phyloP scores from a whole-genome alignment of 1,139 yeast species.

The Wickerhamiella infanticola region DNA sequence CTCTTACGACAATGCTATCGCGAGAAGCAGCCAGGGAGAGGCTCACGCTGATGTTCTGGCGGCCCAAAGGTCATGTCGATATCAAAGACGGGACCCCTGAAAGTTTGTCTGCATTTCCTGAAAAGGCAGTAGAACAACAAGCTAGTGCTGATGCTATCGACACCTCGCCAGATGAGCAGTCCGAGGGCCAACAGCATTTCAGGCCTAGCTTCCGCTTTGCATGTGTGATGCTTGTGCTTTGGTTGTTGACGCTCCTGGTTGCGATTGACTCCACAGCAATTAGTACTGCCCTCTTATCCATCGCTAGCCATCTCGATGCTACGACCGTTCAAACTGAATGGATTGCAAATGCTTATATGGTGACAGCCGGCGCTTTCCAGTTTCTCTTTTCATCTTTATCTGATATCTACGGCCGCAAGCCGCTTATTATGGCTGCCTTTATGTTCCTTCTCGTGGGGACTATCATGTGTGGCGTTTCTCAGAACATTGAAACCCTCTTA shows the following conservation, averaged over 20 bases:
- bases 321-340: constrained; percentile 19
- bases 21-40: neutral
- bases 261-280: constrained; percentile 20
- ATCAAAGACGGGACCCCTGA: no score
- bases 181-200: constrained; percentile 5
- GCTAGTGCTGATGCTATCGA: neutral
- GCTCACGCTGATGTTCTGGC: neutral
- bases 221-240: constrained; percentile 1
- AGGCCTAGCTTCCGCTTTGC: neutral
- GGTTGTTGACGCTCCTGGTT: constrained; percentile 12
- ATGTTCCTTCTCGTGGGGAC: constrained; percentile 25
- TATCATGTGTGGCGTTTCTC: constrained; percentile 41
- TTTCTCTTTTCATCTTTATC: constrained; percentile 19
- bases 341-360: constrained; percentile 19
- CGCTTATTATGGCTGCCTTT: constrained; percentile 14
- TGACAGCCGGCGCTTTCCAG: constrained; percentile 20
- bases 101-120: neutral
- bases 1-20: neutral
- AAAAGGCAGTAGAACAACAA: neutral
- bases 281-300: constrained; percentile 16
- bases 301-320: constrained; percentile 17
- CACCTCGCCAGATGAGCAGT: neutral
- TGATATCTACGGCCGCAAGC: constrained; percentile 19
- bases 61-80: neutral
- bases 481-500: constrained; percentile 42